Conservation (phyloP, 2,329 filamentous ascomycete genomes). For the Pochonia chlamydosporia region DNA sequence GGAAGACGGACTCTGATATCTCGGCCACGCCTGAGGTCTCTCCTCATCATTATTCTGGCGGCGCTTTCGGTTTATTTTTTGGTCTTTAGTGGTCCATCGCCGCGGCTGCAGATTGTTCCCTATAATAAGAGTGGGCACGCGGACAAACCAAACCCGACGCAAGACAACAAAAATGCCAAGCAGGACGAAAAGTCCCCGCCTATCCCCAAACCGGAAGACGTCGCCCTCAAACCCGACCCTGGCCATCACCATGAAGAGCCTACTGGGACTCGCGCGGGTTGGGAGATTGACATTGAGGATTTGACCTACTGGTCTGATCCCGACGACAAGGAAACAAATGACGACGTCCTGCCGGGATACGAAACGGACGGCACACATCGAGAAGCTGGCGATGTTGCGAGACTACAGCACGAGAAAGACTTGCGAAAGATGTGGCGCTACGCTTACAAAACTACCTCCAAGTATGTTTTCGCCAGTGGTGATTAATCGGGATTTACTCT, state of each 20-base stretch:
- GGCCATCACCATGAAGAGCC: conserved; percentile 11
- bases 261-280: conserved; percentile 15
- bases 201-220: not conserved
- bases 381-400: conserved; percentile 25
- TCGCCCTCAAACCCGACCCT: conserved; percentile 1
- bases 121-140: conserved; percentile 11
- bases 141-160: conserved; percentile 4
- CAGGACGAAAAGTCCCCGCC: not conserved
- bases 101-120: conserved; percentile 29
- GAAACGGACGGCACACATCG: conserved; percentile 30
- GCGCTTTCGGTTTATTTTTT: conserved; percentile 38
- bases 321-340: conserved; percentile 27
- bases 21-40: conserved; percentile 34
- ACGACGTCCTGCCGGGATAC: conserved; percentile 28
- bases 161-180: not conserved
- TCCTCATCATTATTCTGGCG: conserved; percentile 35
- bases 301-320: conserved; percentile 30
- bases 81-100: conserved; percentile 29
- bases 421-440: conserved; percentile 34
- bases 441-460: conserved; percentile 31
- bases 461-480: conserved; percentile 21
- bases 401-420: conserved; percentile 36
- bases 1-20: conserved; percentile 22
- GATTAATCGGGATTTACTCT: conserved; percentile 9
- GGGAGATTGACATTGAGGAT: conserved; percentile 30